Base-by-base conservation (phyloP, 2,329 filamentous ascomycete species). In the Exutisphaerella laricina region DNA sequence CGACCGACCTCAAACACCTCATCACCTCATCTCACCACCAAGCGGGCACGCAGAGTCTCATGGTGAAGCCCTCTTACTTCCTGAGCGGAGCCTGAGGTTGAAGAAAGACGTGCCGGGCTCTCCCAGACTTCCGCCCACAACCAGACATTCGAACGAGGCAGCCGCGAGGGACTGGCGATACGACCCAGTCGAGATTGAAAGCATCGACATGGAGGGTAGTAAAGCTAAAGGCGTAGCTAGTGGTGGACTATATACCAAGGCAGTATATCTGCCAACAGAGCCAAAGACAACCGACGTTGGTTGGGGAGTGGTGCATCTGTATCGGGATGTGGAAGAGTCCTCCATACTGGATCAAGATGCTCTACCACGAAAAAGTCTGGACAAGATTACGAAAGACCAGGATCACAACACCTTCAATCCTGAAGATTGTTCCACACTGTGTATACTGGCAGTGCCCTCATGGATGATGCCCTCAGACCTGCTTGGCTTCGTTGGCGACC, bases 291-390 rank as follows among this genome's bases (percentile, higher is more conserved):
- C 87, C 1, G 84, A 94, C 46, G 74, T 88, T 1, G 86, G 88
- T 30, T 96, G 88, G 84, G 92, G 92, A 1, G 80, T 97, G 10
- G 88, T 98, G 2, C 92, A 96, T 63, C 76, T 98, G 20, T 98
- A 96, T 63, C 79, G 89, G 7, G 90, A 97, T 64, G 78, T 78
- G 2, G 79, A 88, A 45, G 85, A 94, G 63, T 83, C 82, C 1
- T 71, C 78, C 1, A 76, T 71, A 9, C 67, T 88, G 9, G 71
- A 78, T 43, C 70, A 75, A 41, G 62, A 66, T 9, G 55, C 63
- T 18, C 58, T 65, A 33, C 49, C 67, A 36, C 65, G 66, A 3
- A 56, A 36, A 56, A 62, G 32, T 52, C 57, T 30, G 60, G 62
- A 30, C n/a, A 28, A 32, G 5, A 21, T 28, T 4, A 56, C 38